Evolutionary conservation across 139 green algal genomes (phyloP).

Genomic region (Parachlorella kessleri): DNA sequence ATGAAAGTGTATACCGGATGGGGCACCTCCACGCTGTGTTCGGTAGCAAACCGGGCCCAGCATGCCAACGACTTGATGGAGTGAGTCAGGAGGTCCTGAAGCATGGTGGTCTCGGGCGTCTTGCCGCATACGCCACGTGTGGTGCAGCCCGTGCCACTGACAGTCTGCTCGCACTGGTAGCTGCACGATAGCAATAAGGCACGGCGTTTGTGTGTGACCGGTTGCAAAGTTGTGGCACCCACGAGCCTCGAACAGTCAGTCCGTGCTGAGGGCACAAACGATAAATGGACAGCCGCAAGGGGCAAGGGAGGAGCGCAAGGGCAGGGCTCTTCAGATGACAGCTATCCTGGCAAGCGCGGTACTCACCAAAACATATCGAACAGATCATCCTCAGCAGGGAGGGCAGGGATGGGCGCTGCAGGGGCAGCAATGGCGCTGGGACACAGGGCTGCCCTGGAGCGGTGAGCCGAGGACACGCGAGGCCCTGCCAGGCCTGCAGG

Average conservation of each 20-base stretch:
- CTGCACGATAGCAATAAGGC: not conserved
- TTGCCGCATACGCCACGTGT: constrained; percentile 22
- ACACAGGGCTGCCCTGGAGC: not conserved
- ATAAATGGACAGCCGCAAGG: not conserved
- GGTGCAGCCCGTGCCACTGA: constrained; percentile 14
- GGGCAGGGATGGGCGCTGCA: not conserved
- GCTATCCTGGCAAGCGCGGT: too few species aligned
- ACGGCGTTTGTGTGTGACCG: not conserved
- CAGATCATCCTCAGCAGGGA: not conserved
- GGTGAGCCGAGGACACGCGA: not conserved
- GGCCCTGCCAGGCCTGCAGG: too few species aligned
- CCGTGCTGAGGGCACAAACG: not conserved
- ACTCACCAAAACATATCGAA: too few species aligned
- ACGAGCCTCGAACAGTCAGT: not conserved
- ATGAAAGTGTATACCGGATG: constrained; percentile 53
- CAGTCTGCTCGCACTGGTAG: constrained; percentile 23
- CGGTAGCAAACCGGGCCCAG: constrained; percentile 37
- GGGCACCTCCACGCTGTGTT: constrained; percentile 36
- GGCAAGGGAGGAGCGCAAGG: not conserved
- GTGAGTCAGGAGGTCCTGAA: constrained; percentile 72
- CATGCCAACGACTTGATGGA: constrained; percentile 40
- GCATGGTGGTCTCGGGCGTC: constrained; percentile 6
- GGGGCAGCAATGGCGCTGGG: not conserved
- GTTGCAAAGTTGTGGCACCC: not conserved
- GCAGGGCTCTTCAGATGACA: too few species aligned